These are phyloP conservation scores for Arachis hypogaea DNA, from an alignment of 306 rosid species.

Conservation along the genomic window DNA sequence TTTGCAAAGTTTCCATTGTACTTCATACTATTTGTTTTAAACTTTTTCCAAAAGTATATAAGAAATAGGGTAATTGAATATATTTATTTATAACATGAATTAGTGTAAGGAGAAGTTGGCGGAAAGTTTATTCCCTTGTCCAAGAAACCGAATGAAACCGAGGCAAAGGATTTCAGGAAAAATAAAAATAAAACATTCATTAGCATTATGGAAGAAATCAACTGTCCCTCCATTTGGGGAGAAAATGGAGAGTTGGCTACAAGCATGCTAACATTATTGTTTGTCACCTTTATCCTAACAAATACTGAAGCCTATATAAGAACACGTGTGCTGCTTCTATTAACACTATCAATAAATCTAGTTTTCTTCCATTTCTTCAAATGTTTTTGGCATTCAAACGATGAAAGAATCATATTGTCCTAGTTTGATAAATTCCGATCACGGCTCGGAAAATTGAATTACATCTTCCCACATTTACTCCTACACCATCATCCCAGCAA, in stretches of 20 bases:
- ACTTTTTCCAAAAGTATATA: background rate
- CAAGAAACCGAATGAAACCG: background rate
- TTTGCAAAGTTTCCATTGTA: background rate
- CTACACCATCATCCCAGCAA: background rate
- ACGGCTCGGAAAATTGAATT: background rate
- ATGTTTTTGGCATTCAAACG: background rate
- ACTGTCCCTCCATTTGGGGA: background rate
- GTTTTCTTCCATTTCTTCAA: background rate
- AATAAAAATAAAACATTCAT: background rate
- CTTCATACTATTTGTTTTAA: background rate
- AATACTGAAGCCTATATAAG: constrained; percentile 6
- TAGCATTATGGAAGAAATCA: background rate
- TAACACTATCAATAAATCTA: background rate
- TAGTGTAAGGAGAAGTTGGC: too few relatives aligned
- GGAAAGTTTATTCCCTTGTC: background rate
- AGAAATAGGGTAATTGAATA: background rate
- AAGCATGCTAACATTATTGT: background rate
- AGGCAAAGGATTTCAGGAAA: background rate
- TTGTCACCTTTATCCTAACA: background rate
- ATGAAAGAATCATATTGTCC: background rate
- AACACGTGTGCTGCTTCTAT: background rate
- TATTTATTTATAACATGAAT: background rate
- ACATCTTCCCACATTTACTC: constrained; percentile 1
- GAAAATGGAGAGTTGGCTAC: constrained; percentile 7
- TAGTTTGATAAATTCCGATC: background rate